Base-by-base conservation (phyloP, 2,329 filamentous ascomycete species). In the Ceratocystis eucalypticola region DNA sequence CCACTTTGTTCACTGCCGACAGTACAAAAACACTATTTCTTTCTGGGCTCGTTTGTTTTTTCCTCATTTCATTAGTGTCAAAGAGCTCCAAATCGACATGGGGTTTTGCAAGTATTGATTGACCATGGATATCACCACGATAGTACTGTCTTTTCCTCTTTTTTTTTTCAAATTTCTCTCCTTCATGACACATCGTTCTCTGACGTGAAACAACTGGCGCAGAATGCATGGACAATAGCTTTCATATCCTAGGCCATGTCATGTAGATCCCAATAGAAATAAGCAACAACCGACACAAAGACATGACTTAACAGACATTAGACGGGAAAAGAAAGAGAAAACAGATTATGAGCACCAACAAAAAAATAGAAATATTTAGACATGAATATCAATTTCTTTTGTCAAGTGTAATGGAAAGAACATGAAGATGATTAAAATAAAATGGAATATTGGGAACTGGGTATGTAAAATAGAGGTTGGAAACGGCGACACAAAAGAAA, bases 401-500 rank as follows among this genome's bases (percentile, higher is more conserved):
- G 12, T 41, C 37, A 41, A 15, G 12, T 41, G 37, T 41, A 41
- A 41, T 59, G 55, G 8, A n/a, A 8, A n/a, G 25, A 37, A 7
- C n/a, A 41, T 28, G 41, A 41, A 37, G 25, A 65, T 20, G 25
- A 30, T n/a, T 25, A 61, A 25, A 30, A 28, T 48, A 30, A 45
- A 65, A 17, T 59, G 30, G 4, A 22, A 61, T 65, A 61, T 45
- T 41, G 22, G 28, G 28, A 25, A 55, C 15, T 33, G 53, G 64
- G 50, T 65, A 46, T 59, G 48, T 59, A 45, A 45, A 41, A 61
- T 65, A 44, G 48, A 53, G 48, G 48, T 25, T 25, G 48, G 15
- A 15, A 53, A 53, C 10, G 25, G 48, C 48, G 25, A 28, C 37
- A 41, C 37, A 25, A 53, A 8, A 53, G 28, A 53, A 48, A 37